Evolutionary conservation across 768 basidiomycete genomes (phyloP), one percentile per base, ranked within the genome.

Genomic region (Hygrophoropsis aurantiaca): DNA sequence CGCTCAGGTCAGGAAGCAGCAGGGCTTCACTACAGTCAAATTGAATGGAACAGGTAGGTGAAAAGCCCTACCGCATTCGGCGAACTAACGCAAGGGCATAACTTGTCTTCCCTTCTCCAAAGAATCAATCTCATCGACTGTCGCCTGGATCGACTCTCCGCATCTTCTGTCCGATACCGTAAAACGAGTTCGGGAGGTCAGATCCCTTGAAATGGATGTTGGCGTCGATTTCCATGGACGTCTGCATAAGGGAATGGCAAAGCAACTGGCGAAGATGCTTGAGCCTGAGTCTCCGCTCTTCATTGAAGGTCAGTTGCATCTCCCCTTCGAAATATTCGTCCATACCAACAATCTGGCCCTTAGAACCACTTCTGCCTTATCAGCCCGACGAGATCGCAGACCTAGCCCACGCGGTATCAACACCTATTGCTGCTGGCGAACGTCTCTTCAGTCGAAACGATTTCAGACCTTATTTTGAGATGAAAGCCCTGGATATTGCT

Each of bases 151-250:
- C 11, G 85, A 84, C 55, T 84, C 80, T 0, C 82, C 84, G 0
- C 59, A 61, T 8, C 64, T 72, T 15, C 67, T 87, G 1, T 64
- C 74, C 3, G 77, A 73, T 5, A 75, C 77, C 0, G 75, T 81
- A 11, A 61, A 72, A 11, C 78, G 82, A 8, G 73, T 87, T 13
- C 67, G 70, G 49, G 72, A 75, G 20, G 73, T 82, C 33, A 73
- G 74, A 25, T 58, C 72, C 2, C 58, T 81, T 3, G 83, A 80
- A 10, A 59, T 85, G 34, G 83, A 87, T 53, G 82, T 84, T 5
- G 84, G 81, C 5, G 62, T 85, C 18, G 84, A 87, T 56, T 87
- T 87, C 62, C 85, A 85, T 54, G 84, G 85, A 19, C 72, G 84
- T 11, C 66, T 85, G 16, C 85, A 86, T 58, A 84, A 81, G 54